Conservation (phyloP, 805 yeast genomes). For the Pachysolen tannophilus region DNA sequence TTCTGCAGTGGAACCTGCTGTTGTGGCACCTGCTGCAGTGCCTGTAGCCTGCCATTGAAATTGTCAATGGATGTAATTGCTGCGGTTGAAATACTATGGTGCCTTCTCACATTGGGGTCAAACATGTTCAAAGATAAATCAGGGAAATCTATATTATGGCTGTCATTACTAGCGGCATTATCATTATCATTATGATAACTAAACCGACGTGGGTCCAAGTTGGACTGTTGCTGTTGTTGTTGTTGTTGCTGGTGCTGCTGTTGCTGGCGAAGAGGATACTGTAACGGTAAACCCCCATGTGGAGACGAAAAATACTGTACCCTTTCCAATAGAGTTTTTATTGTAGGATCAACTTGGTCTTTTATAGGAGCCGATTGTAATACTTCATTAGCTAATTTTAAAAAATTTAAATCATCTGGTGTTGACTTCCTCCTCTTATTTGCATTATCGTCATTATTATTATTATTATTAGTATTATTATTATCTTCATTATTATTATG, state of each 20-base stretch:
- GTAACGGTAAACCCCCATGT: slow-evolving; percentile 41
- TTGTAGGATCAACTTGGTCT: slow-evolving; percentile 52
- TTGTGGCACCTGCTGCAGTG: neutral
- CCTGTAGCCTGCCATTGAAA: no score
- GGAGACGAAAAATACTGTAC: slow-evolving; percentile 53
- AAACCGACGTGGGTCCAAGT: no score
- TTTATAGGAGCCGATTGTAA: slow-evolving; percentile 42
- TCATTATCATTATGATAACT: slow-evolving; percentile 21
- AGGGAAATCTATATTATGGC: slow-evolving; percentile 32
- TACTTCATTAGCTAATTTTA: slow-evolving; percentile 56
- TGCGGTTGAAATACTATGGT: neutral
- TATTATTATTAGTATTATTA: neutral
- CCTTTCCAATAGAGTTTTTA: slow-evolving; percentile 47
- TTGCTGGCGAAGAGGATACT: slow-evolving; percentile 6
- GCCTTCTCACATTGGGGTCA: slow-evolving; percentile 2
- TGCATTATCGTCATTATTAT: neutral
- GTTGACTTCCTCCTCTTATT: slow-evolving; percentile 12
- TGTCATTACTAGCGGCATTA: slow-evolving; percentile 26
- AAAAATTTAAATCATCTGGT: slow-evolving; percentile 45
- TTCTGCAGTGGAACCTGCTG: no score
- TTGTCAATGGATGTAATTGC: neutral
- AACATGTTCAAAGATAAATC: slow-evolving; percentile 34
- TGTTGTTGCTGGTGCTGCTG: slow-evolving; percentile 2
- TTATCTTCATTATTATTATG: slow-evolving; percentile 1
- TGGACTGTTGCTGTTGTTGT: slow-evolving; percentile 1